Percentiles rank a stretch among this genome's conserved stretches.
Evolutionary conservation across 2,329 filamentous ascomycete genomes (phyloP).

Genomic region (Apiospora marii): DNA sequence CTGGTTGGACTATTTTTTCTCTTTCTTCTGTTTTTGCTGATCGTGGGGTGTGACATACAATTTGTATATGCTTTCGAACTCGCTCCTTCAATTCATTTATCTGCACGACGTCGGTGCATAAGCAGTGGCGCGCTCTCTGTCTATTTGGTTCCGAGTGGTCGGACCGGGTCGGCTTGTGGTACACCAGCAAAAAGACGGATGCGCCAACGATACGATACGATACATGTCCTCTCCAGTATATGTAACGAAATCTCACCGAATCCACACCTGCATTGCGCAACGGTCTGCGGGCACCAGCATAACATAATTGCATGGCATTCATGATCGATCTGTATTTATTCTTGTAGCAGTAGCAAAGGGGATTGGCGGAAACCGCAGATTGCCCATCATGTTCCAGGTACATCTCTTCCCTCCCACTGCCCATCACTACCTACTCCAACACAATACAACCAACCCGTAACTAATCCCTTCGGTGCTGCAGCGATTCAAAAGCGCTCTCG

Average conservation of each 20-base stretch:
- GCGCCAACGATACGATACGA: background rate
- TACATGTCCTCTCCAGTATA: slow-evolving; percentile 15
- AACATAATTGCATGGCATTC: background rate
- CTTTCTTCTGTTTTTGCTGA: background rate
- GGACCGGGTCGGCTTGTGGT: slow-evolving; percentile 7
- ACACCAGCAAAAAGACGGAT: slow-evolving; percentile 2
- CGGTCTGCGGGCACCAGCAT: slow-evolving; percentile 9
- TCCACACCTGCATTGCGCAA: background rate
- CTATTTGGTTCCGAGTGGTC: background rate
- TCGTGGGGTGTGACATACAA: background rate
- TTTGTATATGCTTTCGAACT: background rate
- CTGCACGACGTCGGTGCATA: background rate
- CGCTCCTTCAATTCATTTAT: too few species aligned
- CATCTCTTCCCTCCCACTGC: background rate
- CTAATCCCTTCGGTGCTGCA: slow-evolving; percentile 43
- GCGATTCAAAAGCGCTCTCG: slow-evolving; percentile 85
- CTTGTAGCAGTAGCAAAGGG: slow-evolving; percentile 16
- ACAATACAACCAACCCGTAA: background rate
- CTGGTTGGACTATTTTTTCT: background rate
- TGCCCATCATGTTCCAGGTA: slow-evolving; percentile 20
- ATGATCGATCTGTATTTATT: background rate
- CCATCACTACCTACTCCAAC: background rate
- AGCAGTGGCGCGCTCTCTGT: background rate
- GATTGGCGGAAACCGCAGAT: background rate
- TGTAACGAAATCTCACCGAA: slow-evolving; percentile 1